Evolutionary conservation across 169 alveolate species (phyloP).

Genomic region (Plasmodium vinckei): DNA sequence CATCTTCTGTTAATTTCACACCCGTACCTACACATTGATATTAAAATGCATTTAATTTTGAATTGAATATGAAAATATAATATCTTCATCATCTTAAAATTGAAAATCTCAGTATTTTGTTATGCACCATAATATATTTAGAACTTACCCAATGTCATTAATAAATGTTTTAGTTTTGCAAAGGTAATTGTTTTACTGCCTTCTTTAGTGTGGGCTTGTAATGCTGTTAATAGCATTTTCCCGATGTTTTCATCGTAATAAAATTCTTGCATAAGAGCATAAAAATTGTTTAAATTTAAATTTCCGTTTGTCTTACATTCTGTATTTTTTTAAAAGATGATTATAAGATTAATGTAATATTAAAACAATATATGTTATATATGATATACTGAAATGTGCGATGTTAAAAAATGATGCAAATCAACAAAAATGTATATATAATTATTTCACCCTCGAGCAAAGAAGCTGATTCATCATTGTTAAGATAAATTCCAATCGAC

Average conservation of each 20-base stretch:
- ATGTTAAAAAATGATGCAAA: conserved; percentile 28
- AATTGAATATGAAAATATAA: not conserved
- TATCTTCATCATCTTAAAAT: conserved; percentile 1
- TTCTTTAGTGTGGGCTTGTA: conserved; percentile 59
- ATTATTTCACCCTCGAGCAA: conserved; percentile 50
- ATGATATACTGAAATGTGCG: conserved; percentile 4
- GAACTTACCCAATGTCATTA: conserved; percentile 68
- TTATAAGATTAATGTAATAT: conserved; percentile 19
- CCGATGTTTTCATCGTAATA: conserved; percentile 74
- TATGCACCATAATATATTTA: not conserved
- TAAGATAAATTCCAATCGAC: conserved; percentile 63
- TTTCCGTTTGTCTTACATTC: conserved; percentile 66
- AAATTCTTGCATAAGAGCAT: conserved; percentile 68
- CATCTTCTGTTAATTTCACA: conserved; percentile 69
- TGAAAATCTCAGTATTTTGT: conserved; percentile 10
- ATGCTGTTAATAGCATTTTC: conserved; percentile 39
- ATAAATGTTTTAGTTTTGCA: conserved; percentile 36
- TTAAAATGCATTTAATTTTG: not conserved
- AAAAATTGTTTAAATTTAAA: conserved; percentile 59
- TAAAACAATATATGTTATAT: conserved; percentile 9
- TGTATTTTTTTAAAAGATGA: conserved; percentile 40
- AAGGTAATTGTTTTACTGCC: conserved; percentile 39
- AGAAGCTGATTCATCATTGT: conserved; percentile 61
- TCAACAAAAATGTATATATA: conserved; percentile 21
- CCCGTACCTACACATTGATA: conserved; percentile 46